Evolutionary conservation across 192 early-diverging fungal species (phyloP), one percentile per base, ranked within the genome.

Genomic region (Coemansia sp.): DNA sequence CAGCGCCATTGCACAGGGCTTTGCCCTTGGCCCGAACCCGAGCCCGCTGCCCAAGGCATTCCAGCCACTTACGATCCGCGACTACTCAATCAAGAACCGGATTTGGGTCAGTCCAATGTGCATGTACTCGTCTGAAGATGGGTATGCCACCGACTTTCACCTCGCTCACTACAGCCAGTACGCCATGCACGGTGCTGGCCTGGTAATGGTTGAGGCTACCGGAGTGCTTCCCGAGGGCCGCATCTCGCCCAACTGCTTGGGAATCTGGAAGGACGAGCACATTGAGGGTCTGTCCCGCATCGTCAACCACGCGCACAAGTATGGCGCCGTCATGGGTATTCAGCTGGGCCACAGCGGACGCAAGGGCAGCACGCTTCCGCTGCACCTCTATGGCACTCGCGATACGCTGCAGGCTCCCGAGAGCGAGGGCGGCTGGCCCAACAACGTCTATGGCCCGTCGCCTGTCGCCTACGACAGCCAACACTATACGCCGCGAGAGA

Each of bases 291-390:
- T 75, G 27, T 35, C 60, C 39, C 79, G 73, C 32, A 70, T 76
- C 10, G 60, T 86, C n/a, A 72, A 87, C 39, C 84, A 89, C 73
- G 76, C 85, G 24, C 92, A 94, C 56, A 68, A 74, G 0, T 84
- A 88, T 29, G 88, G 89, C n/a, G 60, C 76, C 17, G 77, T 83
- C 8, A 67, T 85, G 36, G 89, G 85, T 40, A 90, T 95, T 62
- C 94, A 97, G 67, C 57, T 96, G 6, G 91, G 86, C 1, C 95
- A 97, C 64, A 90, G 91, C 29, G 94, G 94, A 7, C 87, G 93
- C 46, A 95, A 96, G 68, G 86, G 86, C 36, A 82, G 71, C 61
- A 84, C 79, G 6, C 24, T 49, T 25, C 47, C 47, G 9, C n/a
- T 49, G 47, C 47, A 49, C 22, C 47, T 49, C 5, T 49, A 49